Base-by-base conservation (phyloP, 768 basidiomycete genomes). In the Rhodocollybia butyracea region DNA sequence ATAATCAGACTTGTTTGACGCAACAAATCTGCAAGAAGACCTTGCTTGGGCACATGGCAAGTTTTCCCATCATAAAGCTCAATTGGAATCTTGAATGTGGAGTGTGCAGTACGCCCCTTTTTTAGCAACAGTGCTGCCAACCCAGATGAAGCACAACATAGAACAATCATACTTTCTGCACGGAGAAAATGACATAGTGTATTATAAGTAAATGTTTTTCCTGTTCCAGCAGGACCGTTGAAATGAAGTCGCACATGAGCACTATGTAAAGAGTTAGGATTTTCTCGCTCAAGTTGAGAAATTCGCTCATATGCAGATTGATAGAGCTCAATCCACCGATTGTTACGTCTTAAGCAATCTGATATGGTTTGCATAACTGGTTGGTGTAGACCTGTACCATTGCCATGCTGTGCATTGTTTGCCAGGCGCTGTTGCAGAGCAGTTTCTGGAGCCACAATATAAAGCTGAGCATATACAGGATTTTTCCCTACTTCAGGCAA, bases 91-190 rank as follows among this genome's bases (percentile, higher is more conserved):
- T 77, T 75, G 66, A 82, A 81, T 7, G 59, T 60, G 0, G 76
- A 80, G 57, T 83, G 76, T 0, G 77, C 68, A 22, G 81, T 83
- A 2, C 70, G 62, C 1, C 79, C 80, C 42, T 75, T 73, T n/a
- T 8, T 55, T 0, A 81, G 61, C 0, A 82, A 65, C 11, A 80
- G 61, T 1, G 79, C 66, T 7, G 80, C 75, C 52, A 82, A 75
- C 0, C 79, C 78, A 34, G 78, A 79, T 1, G 80, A 82, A 12
- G 78, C 75, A 13, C 77, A 75, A 73, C 74, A 79, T 2, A 82
- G 66, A 1, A 75, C 67, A 62, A 80, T 69, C 24, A 60, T 24
- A 0, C 66, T 66, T 12, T 63, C 41, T 7, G 58, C 57, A 12
- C 66, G 58, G 1, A 78, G 21, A 12, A 59, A 38, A 34, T 63